A percentile compares a stretch with the other conserved stretches of the same genome.
These are phyloP conservation scores for Maudiozyma pseudohumilis DNA, from an alignment of 805 yeast genomes.

Conservation along the genomic window DNA sequence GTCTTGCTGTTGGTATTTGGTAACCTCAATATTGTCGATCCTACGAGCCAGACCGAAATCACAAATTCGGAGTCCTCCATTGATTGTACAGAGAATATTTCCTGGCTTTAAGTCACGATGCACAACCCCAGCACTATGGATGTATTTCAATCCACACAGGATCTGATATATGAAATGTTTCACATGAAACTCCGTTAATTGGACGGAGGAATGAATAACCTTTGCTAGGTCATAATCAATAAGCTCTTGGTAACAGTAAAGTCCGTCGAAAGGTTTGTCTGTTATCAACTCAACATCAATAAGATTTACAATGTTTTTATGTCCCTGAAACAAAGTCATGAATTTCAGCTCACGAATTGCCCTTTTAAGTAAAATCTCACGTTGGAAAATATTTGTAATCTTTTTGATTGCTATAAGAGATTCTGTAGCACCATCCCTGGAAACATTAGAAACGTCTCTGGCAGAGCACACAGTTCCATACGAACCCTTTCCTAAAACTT, in stretches of 20 bases:
- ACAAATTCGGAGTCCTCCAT: slow-evolving; percentile 75
- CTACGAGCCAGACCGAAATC: slow-evolving; percentile 93
- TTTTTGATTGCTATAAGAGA: slow-evolving; percentile 64
- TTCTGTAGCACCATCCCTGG: slow-evolving; percentile 8
- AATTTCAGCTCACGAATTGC: slow-evolving; percentile 77
- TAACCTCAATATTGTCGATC: slow-evolving; percentile 28
- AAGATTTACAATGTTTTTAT: slow-evolving; percentile 66
- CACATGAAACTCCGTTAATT: slow-evolving; percentile 76
- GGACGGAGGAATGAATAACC: slow-evolving; percentile 69
- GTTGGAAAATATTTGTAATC: slow-evolving; percentile 57
- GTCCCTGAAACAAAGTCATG: slow-evolving; percentile 78
- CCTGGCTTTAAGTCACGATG: slow-evolving; percentile 93
- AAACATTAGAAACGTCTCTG: slow-evolving; percentile 24
- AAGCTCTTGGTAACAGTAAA: slow-evolving; percentile 81
- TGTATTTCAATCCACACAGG: slow-evolving; percentile 75
- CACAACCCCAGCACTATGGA: slow-evolving; percentile 85
- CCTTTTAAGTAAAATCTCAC: slow-evolving; percentile 59
- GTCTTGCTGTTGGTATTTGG: slow-evolving; percentile 20
- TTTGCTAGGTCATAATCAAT: slow-evolving; percentile 72
- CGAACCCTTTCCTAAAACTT: slow-evolving; percentile 70
- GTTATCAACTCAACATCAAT: slow-evolving; percentile 65
- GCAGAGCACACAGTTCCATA: slow-evolving; percentile 84
- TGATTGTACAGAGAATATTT: slow-evolving; percentile 64
- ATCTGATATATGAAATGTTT: slow-evolving; percentile 71
- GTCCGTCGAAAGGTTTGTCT: slow-evolving; percentile 65